A percentile compares a stretch with the other conserved stretches of the same genome.
These are phyloP conservation scores for Candida tibetensis DNA, from an alignment of 805 yeast species.

Conservation along the genomic window DNA sequence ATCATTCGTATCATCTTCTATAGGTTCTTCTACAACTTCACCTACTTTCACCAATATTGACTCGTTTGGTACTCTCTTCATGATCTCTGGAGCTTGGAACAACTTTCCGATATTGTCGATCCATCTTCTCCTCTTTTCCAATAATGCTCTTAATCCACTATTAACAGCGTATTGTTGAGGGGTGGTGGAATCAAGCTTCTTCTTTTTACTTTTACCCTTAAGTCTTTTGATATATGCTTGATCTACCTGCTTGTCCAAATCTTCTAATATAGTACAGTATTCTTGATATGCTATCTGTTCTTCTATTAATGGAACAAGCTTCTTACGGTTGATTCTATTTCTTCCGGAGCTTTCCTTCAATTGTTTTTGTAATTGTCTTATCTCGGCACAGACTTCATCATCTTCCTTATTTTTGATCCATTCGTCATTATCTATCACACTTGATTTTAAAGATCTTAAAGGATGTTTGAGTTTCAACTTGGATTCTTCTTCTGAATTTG, in stretches of 20 bases:
- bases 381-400: slow-evolving; percentile 87
- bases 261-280: slow-evolving; percentile 84
- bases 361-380: slow-evolving; percentile 69
- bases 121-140: slow-evolving; percentile 90
- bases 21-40: slow-evolving; percentile 32
- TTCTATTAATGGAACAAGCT: slow-evolving; percentile 68
- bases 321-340: slow-evolving; percentile 66
- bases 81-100: slow-evolving; percentile 61
- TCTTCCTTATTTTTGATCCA: slow-evolving; percentile 86
- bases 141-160: slow-evolving; percentile 69
- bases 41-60: slow-evolving; percentile 49
- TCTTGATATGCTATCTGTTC: slow-evolving; percentile 95
- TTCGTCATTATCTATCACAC: slow-evolving; percentile 52
- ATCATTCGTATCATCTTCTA: slow-evolving; percentile 28
- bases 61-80: slow-evolving; percentile 72
- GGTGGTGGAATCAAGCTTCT: slow-evolving; percentile 38
- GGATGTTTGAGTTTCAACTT: slow-evolving; percentile 17
- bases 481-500: slow-evolving; percentile 34
- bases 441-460: slow-evolving; percentile 12
- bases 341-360: slow-evolving; percentile 56
- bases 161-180: slow-evolving; percentile 69
- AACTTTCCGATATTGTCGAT: slow-evolving; percentile 84
- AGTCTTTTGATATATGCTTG: slow-evolving; percentile 85
- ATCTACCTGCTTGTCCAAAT: slow-evolving; percentile 93
- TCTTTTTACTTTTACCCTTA: slow-evolving; percentile 66